Conservation (phyloP, 352 stramenopile genomes). For the Phytopythium chamaehyphon region DNA sequence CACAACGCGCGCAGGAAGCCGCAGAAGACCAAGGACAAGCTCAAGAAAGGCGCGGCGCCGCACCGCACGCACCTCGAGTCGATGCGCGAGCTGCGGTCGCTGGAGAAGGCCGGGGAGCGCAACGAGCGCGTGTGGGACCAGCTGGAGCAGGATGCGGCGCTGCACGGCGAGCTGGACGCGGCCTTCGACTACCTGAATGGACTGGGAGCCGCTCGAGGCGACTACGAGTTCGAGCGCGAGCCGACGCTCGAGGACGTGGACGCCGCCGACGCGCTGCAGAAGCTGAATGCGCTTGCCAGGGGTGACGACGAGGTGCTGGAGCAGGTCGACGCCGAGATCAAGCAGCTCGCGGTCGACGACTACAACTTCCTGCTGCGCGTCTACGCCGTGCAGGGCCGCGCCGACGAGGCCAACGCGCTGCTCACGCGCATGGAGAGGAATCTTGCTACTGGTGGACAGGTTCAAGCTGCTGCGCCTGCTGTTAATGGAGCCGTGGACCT, state of each 20-base stretch:
- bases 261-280: constrained; percentile 50
- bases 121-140: constrained; percentile 50
- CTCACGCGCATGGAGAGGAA: constrained; percentile 74
- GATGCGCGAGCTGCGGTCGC: constrained; percentile 38
- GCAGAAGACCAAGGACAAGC: constrained; percentile 55
- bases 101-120: constrained; percentile 27
- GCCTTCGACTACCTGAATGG: constrained; percentile 73
- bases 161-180: constrained; percentile 61
- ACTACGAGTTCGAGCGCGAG: constrained; percentile 70
- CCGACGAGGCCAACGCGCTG: constrained; percentile 64
- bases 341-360: constrained; percentile 50
- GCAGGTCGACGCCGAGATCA: constrained; percentile 30
- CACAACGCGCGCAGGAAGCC: constrained; percentile 34
- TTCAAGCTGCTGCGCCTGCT: constrained; percentile 5
- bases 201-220: constrained; percentile 37
- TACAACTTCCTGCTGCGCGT: constrained; percentile 77
- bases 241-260: constrained; percentile 59
- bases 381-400: constrained; percentile 61
- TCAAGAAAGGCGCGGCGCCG: constrained; percentile 52
- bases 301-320: constrained; percentile 37
- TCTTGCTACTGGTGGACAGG: no score
- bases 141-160: constrained; percentile 53
- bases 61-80: constrained; percentile 55
- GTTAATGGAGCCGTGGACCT: constrained; percentile 22
- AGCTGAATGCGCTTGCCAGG: constrained; percentile 64